phyloP scores from a whole-genome alignment of 192 early-diverging fungal species.

The Gaertneriomyces semiglobifer region DNA sequence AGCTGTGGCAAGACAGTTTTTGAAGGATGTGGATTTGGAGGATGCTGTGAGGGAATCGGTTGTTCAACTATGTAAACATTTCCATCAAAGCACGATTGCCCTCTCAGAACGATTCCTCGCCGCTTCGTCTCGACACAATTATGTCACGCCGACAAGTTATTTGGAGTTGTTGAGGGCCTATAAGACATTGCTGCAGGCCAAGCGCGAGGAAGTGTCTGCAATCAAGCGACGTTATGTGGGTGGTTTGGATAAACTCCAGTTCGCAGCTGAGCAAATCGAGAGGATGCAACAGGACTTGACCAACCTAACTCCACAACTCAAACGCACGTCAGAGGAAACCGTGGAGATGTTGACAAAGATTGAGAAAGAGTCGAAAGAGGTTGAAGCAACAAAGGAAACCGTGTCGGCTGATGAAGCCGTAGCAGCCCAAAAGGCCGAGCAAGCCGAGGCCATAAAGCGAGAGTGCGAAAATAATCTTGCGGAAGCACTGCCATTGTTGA shows the following conservation, averaged over 20 bases:
- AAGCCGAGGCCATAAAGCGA: conserved; percentile 54
- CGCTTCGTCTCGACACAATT: conserved; percentile 54
- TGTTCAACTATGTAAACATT: conserved; percentile 53
- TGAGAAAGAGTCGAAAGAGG: conserved; percentile 59
- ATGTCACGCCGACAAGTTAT: conserved; percentile 61
- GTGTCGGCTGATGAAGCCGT: conserved; percentile 60
- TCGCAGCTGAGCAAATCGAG: conserved; percentile 57
- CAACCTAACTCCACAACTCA: conserved; percentile 55
- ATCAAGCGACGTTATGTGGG: conserved; percentile 51
- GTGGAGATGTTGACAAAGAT: conserved; percentile 57
- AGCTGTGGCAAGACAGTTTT: conserved; percentile 58
- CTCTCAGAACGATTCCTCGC: conserved; percentile 50
- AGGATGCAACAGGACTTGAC: conserved; percentile 57
- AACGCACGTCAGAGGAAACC: conserved; percentile 61
- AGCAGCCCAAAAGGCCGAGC: conserved; percentile 51
- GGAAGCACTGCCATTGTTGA: conserved; percentile 56
- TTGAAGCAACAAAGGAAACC: conserved; percentile 53
- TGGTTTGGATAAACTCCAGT: conserved; percentile 57
- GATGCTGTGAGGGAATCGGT: conserved; percentile 32
- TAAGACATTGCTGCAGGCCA: conserved; percentile 45
- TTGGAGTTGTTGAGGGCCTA: conserved; percentile 54
- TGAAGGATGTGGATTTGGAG: conserved; percentile 48
- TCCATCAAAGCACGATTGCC: conserved; percentile 52
- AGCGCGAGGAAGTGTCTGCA: conserved; percentile 48
- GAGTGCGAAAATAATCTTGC: conserved; percentile 61